phyloP scores from a whole-genome alignment of 2,329 filamentous ascomycete species.

The Fusarium pseudograminearum region DNA sequence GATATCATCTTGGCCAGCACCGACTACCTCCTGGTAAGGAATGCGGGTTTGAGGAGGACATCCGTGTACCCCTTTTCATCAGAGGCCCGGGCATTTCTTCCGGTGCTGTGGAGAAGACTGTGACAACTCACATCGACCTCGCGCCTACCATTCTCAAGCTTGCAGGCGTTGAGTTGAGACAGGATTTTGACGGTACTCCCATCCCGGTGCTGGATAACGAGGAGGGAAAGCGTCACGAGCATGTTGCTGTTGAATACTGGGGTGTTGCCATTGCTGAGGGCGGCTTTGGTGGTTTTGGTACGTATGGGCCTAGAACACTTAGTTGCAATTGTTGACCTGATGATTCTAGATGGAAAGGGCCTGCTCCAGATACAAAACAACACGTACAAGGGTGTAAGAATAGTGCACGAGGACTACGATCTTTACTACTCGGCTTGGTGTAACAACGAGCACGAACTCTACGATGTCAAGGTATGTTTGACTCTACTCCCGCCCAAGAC shows the following conservation, averaged over 20 bases:
- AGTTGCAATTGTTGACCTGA: conserved; percentile 7
- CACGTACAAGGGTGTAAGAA: conserved; percentile 71
- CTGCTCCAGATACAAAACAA: conserved; percentile 55
- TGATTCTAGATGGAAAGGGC: conserved; percentile 38
- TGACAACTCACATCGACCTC: conserved; percentile 73
- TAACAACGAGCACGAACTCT: conserved; percentile 74
- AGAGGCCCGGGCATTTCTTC: conserved; percentile 65
- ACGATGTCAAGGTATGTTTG: conserved; percentile 64
- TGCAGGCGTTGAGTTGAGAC: conserved; percentile 56
- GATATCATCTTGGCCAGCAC: conserved; percentile 71
- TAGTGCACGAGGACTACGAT: conserved; percentile 67
- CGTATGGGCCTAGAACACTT: neutral
- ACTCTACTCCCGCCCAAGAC: too few species aligned
- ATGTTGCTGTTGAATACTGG: conserved; percentile 71
- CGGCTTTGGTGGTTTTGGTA: conserved; percentile 46
- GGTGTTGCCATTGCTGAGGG: conserved; percentile 58
- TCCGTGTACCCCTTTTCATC: conserved; percentile 68
- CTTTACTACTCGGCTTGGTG: conserved; percentile 78
- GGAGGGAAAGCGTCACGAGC: conserved; percentile 58
- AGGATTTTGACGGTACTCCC: conserved; percentile 68
- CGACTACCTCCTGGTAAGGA: conserved; percentile 69
- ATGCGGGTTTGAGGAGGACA: conserved; percentile 69
- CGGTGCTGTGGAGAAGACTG: conserved; percentile 55
- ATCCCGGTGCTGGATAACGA: conserved; percentile 57
- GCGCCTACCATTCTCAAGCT: conserved; percentile 68